phyloP scores from a whole-genome alignment of 352 stramenopile genomes.

The Thraustochytrium sp. region DNA sequence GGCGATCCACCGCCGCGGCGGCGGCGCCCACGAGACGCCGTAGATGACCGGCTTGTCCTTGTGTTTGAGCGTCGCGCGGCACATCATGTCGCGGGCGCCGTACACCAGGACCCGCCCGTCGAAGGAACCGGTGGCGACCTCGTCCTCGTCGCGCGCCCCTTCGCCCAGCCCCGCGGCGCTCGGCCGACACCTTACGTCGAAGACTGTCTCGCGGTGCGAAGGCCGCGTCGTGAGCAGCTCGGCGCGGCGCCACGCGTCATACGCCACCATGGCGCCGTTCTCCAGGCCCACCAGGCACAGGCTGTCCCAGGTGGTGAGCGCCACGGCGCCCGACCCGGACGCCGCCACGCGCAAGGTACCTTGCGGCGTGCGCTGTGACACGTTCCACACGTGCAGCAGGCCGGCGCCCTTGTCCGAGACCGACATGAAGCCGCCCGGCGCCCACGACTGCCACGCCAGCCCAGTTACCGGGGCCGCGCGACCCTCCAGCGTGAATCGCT shows the following conservation, averaged over 20 bases:
- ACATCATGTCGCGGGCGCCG: conserved; percentile 17
- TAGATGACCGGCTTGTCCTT: conserved; percentile 45
- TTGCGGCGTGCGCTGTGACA: conserved; percentile 44
- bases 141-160: not conserved
- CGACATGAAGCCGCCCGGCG: conserved; percentile 47
- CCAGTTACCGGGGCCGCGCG: conserved; percentile 29
- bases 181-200: conserved; percentile 46
- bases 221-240: conserved; percentile 29
- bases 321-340: conserved; percentile 2
- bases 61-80: conserved; percentile 31
- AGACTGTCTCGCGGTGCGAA: conserved; percentile 49
- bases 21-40: conserved; percentile 34
- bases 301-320: not conserved
- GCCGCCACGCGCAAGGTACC: conserved; percentile 29
- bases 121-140: conserved; percentile 46
- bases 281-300: conserved; percentile 19
- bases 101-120: conserved; percentile 47
- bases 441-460: conserved; percentile 41
- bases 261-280: conserved; percentile 44
- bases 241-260: conserved; percentile 6
- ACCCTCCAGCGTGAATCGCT: conserved; percentile 28
- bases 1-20: not conserved
- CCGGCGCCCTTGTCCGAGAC: conserved; percentile 43
- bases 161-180: not conserved
- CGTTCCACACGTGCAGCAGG: conserved; percentile 49